phyloP scores from a whole-genome alignment of 352 stramenopile species.

The Phytopythium helicoides region DNA sequence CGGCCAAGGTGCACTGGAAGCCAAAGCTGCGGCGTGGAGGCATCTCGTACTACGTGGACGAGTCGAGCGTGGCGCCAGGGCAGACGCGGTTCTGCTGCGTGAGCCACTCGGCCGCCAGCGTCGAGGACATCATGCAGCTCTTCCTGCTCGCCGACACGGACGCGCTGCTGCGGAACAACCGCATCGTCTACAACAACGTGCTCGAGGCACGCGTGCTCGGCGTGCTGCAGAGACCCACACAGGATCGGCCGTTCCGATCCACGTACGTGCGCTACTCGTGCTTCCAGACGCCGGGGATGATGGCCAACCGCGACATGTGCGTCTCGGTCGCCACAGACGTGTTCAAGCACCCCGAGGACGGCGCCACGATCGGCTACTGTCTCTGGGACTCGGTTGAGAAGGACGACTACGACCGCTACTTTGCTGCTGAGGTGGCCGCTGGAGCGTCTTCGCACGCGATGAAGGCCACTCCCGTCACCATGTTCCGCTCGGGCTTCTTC shows the following conservation, averaged over 20 bases:
- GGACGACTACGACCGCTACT: conserved; percentile 18
- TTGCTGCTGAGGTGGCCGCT: conserved; percentile 8
- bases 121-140: conserved; percentile 48
- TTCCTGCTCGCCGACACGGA: conserved; percentile 41
- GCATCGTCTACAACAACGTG: conserved; percentile 45
- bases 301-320: conserved; percentile 38
- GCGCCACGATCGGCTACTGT: conserved; percentile 54
- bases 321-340: conserved; percentile 31
- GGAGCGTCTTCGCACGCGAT: neutral
- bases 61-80: conserved; percentile 26
- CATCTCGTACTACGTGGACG: conserved; percentile 52
- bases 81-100: conserved; percentile 62
- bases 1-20: conserved; percentile 36
- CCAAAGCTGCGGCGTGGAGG: conserved; percentile 41
- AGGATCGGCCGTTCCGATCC: conserved; percentile 31
- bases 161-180: conserved; percentile 34
- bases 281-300: conserved; percentile 29
- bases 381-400: conserved; percentile 56
- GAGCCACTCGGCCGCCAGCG: conserved; percentile 26
- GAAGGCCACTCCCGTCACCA: conserved; percentile 12
- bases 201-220: conserved; percentile 39
- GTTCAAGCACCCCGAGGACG: conserved; percentile 26
- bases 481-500: conserved; percentile 59
- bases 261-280: conserved; percentile 32
- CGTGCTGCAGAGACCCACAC: conserved; percentile 33